Evolutionary conservation across 2,329 filamentous ascomycete species (phyloP), one percentile per base, ranked within the genome.

Genomic region (Byssochlamys sp.): DNA sequence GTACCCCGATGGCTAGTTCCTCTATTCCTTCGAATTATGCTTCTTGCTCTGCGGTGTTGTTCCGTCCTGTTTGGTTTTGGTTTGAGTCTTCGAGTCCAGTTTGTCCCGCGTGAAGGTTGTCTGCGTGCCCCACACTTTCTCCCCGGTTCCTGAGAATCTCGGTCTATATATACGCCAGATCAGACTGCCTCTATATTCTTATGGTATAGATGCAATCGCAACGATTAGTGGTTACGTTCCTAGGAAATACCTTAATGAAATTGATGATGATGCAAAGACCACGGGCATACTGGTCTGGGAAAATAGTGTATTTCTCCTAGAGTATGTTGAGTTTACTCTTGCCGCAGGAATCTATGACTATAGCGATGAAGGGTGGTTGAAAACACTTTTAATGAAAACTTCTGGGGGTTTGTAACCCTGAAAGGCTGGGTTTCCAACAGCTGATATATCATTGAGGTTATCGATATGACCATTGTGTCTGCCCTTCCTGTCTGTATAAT

Each of bases 271-370:
- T 6, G 35, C 12, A 25, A 39, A 39, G 35, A 39, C n/a, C 35
- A 39, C 35, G 3, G 12, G 12, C 10, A 59, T 60, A 12, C 35
- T 60, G 48, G 59, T 59, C 52, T 60, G 59, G 59, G 59, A 59
- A 48, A 10, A 57, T 26, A 58, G 56, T 51, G 54, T 54, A 2
- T 59, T 60, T 39, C 55, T 60, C 24, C 59, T 57, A 3, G 55
- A 59, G 11, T 60, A 59, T 33, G 51, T 56, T n/a, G 57, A 59
- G 52, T 57, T 57, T 45, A 53, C 58, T 25, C 29, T 55, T 29
- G 56, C 56, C 39, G 45, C 31, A 19, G 53, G 25, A 5, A 45
- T 55, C 29, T 57, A 55, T 28, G 55, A 52, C 24, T 24, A 26
- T 24, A 6, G 53, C 55, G 55, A 52, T 33, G 55, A 59, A 26